Evolutionary conservation across 2,329 filamentous ascomycete genomes (phyloP).

Genomic region (Penicillium oxalicum): DNA sequence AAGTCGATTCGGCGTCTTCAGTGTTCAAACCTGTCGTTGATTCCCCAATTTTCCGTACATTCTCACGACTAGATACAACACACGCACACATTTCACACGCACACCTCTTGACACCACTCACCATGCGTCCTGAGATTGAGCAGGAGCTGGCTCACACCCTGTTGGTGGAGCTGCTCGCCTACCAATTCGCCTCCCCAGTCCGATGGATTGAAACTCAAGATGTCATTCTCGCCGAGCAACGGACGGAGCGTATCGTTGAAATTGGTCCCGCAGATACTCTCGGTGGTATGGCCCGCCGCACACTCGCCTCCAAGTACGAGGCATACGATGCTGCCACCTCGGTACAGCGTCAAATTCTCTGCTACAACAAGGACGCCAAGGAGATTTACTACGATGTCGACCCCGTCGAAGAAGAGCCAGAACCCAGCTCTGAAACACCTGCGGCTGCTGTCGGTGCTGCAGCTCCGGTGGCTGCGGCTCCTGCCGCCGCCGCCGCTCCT

Average conservation of each 20-base stretch:
- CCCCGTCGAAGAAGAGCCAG: constrained; percentile 80
- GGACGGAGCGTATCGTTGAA: constrained; percentile 94
- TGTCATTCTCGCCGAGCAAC: constrained; percentile 96
- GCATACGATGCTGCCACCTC: constrained; percentile 96
- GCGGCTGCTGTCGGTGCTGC: constrained; percentile 32
- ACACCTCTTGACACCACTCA: constrained; percentile 29
- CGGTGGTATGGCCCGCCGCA: constrained; percentile 95
- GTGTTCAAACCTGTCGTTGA: not conserved
- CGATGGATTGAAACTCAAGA: constrained; percentile 99
- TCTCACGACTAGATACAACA: constrained; percentile 15
- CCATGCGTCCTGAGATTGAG: constrained; percentile 96
- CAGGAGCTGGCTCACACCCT: constrained; percentile 98
- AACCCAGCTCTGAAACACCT: constrained; percentile 53
- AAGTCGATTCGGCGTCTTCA: too few species aligned
- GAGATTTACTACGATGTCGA: constrained; percentile 99
- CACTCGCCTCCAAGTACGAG: constrained; percentile 94
- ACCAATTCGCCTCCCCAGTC: constrained; percentile 97
- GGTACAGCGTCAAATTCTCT: constrained; percentile 92
- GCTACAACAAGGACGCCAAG: constrained; percentile 98
- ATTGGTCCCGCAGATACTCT: constrained; percentile 95
- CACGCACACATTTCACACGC: constrained; percentile 9
- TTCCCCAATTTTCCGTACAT: constrained; percentile 3
- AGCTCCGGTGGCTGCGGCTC: constrained; percentile 36
- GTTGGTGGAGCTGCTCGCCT: constrained; percentile 96
- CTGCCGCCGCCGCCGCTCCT: constrained; percentile 51